Evolutionary conservation across 2,329 filamentous ascomycete genomes (phyloP), one percentile per base, ranked within the genome.

Genomic region (Xylaria sp.): DNA sequence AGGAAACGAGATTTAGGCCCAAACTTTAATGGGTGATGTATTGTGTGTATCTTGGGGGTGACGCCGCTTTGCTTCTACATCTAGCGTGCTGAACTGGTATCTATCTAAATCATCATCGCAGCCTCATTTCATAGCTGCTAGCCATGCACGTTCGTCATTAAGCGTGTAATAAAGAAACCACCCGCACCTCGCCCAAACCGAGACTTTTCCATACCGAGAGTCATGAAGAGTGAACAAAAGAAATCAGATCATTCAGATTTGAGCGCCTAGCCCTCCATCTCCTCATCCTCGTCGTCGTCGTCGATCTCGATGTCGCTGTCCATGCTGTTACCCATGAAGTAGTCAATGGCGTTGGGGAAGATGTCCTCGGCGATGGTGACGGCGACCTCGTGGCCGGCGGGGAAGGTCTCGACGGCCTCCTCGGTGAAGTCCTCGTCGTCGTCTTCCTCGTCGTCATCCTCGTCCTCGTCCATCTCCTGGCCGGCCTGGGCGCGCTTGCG

Each of bases 391-490:
- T 77, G 75, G 39, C 75, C 75, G 25, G 75, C 71, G 39, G 75
- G 73, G 72, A 77, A 77, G 23, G 74, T 76, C 73, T 73, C 77
- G 56, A 77, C 78, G 23, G 76, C 75, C 71, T 78, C 75, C 72
- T 78, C 78, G 58, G 76, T 73, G 72, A 76, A 74, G 64, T 79
- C 73, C 71, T 78, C 75, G 56, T 77, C 76, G 61, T 81, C 76
- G 68, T 83, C 78, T 15, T 80, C 76, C 6, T 46, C 41, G 56
- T 81, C 76, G 68, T 83, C 78, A 18, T 80, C 76, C 7, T 46
- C 41, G 28, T 80, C 77, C 46, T 81, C 79, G 15, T 81, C 81
- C 34, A 70, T 57, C 9, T 72, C 72, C 63, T 71, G 65, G 48
- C 76, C 76, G n/a, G 72, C 68, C 52, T 73, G 66, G 8, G 76